These are phyloP conservation scores for Zymoseptoria ardabiliae DNA, from an alignment of 2,329 filamentous ascomycete genomes.

Conservation along the genomic window DNA sequence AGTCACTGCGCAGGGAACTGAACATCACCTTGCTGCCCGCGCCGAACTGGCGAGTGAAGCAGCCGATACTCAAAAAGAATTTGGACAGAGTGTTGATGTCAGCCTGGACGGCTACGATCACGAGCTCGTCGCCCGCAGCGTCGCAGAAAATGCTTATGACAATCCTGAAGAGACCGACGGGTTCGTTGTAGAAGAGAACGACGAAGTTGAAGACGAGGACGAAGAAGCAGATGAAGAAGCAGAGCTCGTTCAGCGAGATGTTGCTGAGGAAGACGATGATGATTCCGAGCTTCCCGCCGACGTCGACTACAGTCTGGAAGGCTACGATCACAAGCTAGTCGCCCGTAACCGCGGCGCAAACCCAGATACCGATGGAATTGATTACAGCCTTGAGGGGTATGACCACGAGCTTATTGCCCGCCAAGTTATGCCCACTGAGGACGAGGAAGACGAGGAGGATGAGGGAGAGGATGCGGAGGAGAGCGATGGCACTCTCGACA, in stretches of 20 bases:
- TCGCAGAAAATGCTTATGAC: neutral
- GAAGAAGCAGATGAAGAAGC: neutral
- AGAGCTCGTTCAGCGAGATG: neutral
- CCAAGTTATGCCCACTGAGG: neutral
- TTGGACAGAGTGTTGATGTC: slow-evolving; percentile 5
- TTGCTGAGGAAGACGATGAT: neutral
- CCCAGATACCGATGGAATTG: neutral
- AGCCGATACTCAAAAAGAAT: neutral
- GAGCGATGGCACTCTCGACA: slow-evolving; percentile 2
- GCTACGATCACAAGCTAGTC: slow-evolving; percentile 4
- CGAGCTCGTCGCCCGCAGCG: slow-evolving; percentile 1
- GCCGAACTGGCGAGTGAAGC: slow-evolving; percentile 2
- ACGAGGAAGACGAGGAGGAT: neutral
- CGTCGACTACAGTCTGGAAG: slow-evolving; percentile 2
- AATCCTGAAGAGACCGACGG: neutral
- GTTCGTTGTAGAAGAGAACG: neutral
- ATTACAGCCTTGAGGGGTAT: slow-evolving; percentile 2
- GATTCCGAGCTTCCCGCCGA: neutral
- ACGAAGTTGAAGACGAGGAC: neutral
- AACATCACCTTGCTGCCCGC: slow-evolving; percentile 1
- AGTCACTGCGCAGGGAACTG: neutral
- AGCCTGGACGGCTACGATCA: slow-evolving; percentile 9
- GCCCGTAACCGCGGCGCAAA: neutral
- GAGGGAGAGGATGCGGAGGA: slow-evolving; percentile 2
- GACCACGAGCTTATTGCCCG: slow-evolving; percentile 1